These are phyloP conservation scores for Coprinellus micaceus DNA, from an alignment of 768 basidiomycete genomes.

Conservation along the genomic window DNA sequence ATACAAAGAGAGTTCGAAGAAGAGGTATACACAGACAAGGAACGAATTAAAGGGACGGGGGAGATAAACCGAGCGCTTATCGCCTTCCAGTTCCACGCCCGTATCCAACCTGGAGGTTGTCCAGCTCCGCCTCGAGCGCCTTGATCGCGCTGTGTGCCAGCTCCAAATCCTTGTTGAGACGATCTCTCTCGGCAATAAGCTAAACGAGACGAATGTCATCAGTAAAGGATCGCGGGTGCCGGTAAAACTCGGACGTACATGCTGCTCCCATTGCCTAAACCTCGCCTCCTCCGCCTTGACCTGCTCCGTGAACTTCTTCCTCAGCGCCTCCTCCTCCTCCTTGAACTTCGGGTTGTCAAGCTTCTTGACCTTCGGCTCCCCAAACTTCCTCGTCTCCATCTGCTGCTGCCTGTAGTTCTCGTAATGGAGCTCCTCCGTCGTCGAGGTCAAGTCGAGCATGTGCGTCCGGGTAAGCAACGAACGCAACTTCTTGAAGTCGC, in stretches of 20 bases:
- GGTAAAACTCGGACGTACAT: slow-evolving; percentile 51
- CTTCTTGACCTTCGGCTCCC: slow-evolving; percentile 98
- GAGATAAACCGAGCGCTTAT: slow-evolving; percentile 29
- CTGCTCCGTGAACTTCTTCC: slow-evolving; percentile 98
- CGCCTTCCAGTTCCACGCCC: slow-evolving; percentile 69
- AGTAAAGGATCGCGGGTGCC: neutral
- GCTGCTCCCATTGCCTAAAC: slow-evolving; percentile 99
- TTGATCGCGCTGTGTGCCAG: slow-evolving; percentile 90
- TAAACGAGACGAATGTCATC: slow-evolving; percentile 30
- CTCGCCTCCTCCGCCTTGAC: slow-evolving; percentile 97
- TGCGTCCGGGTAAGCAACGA: slow-evolving; percentile 94
- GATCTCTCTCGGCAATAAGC: slow-evolving; percentile 97
- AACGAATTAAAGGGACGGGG: neutral
- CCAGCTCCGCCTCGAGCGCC: slow-evolving; percentile 84
- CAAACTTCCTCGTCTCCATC: slow-evolving; percentile 99
- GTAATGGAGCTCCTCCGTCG: slow-evolving; percentile 94
- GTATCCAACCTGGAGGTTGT: slow-evolving; percentile 84
- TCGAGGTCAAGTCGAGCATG: slow-evolving; percentile 97
- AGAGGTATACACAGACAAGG: slow-evolving; percentile 3
- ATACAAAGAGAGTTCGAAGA: neutral
- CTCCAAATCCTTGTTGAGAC: slow-evolving; percentile 98
- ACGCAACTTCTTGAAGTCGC: slow-evolving; percentile 97
- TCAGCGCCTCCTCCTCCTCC: slow-evolving; percentile 95
- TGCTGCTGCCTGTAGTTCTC: slow-evolving; percentile 97
- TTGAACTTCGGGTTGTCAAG: slow-evolving; percentile 99